Evolutionary conservation across 805 yeast species (phyloP), one percentile per base, ranked within the genome.

Genomic region (Kodamaea hsintzibuensis): DNA sequence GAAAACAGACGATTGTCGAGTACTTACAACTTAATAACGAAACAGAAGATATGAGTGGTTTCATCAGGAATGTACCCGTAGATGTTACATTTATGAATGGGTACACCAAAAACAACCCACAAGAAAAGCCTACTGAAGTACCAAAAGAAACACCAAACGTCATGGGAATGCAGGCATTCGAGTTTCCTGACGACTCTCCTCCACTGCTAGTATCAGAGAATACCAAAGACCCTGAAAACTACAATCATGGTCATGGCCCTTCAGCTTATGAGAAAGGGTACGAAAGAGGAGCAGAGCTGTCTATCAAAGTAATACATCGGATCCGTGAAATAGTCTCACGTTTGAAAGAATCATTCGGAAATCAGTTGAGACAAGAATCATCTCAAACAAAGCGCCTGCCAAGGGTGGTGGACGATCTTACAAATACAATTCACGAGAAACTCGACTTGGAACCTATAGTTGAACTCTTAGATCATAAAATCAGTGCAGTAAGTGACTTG

Each of bases 251-350:
- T n/a, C 61, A 65, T 43, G 66, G 63, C 1, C 62, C 63, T 13
- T 57, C 68, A 1, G 68, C 79, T 0, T 76, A 65, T 51, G 70
- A 71, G 22, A 61, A 59, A 44, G 80, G 80, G 5, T 74, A 61
- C 50, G 65, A 61, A 7, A 65, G 59, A 43, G 80, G 79, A 0
- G 53, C 69, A 2, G 56, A 66, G 33, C 70, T 64, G 56, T 64
- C 76, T 5, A 60, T 52, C 3, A 53, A 54, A 4, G 55, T 73
- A 13, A 68, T 63, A 14, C 53, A 49, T 14, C 49, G 53, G 12
- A 30, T 63, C 9, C 42, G 53, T 6, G 35, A 51, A 25, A 35
- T 51, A 14, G 37, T 51, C 2, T 33, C 33, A 9, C n/a, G 27
- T 2, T 40, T 51, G 37, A 46, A 33, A 18, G 43, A 40, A 17